A percentile compares a stretch with the other conserved stretches of the same genome.
These are phyloP conservation scores for Teratosphaeria pseudoeucalypti DNA, from an alignment of 2,329 filamentous ascomycete species.

Conservation along the genomic window DNA sequence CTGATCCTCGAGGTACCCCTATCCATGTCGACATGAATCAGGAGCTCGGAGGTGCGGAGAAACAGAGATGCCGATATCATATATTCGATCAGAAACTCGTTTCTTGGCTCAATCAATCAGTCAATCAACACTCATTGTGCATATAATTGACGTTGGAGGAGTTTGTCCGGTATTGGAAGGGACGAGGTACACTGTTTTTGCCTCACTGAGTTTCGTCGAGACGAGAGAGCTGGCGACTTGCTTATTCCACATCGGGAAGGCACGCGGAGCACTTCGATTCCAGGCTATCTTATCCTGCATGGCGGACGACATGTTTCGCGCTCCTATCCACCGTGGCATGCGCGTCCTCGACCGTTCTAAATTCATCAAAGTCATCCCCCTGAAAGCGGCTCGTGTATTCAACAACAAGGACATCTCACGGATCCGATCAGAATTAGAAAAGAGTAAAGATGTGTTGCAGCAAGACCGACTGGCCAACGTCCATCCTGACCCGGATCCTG, in stretches of 20 bases:
- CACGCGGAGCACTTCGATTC: not conserved
- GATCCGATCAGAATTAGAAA: constrained; percentile 56
- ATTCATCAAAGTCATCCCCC: constrained; percentile 65
- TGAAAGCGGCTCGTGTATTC: constrained; percentile 67
- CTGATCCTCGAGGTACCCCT: not conserved
- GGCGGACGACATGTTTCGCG: constrained; percentile 53
- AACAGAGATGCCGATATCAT: not conserved
- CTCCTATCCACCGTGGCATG: constrained; percentile 70
- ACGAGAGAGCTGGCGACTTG: not conserved
- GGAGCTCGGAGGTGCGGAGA: not conserved
- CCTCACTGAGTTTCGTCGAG: not conserved
- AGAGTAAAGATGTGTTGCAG: constrained; percentile 54
- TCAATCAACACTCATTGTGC: not conserved
- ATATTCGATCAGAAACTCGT: not conserved
- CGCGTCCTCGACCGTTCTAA: constrained; percentile 71
- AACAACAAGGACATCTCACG: constrained; percentile 65
- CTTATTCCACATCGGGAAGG: not conserved
- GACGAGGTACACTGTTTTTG: not conserved
- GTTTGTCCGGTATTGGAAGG: not conserved
- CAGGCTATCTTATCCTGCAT: constrained; percentile 4
- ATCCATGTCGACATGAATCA: not conserved
- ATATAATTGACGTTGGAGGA: not conserved
- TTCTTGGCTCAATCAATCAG: too few species aligned
- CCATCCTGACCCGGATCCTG: constrained; percentile 49
- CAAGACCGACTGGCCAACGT: constrained; percentile 56